phyloP scores from a whole-genome alignment of 2,329 filamentous ascomycete species.

The Juglanconis sp. region DNA sequence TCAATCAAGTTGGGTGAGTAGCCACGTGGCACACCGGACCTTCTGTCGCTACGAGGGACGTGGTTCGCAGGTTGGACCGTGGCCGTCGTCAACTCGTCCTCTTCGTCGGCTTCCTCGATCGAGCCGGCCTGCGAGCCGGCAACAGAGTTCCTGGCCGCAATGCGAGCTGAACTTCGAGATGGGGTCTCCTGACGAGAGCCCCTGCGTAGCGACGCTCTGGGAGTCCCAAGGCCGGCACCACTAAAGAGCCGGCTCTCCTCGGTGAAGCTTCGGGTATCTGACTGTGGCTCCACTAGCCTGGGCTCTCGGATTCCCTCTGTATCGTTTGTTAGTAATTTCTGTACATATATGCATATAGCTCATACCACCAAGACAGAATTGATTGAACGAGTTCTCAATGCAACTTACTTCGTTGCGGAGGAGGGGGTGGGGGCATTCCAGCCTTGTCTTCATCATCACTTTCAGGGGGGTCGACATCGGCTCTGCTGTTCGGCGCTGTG shows the following conservation, averaged over 20 bases:
- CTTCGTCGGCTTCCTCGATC: slow-evolving; percentile 6
- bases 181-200: not conserved
- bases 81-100: not conserved
- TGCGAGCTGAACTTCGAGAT: slow-evolving; percentile 2
- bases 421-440: not conserved
- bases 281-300: slow-evolving; percentile 6
- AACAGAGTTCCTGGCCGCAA: not conserved
- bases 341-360: not conserved
- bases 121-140: not conserved
- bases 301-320: not conserved
- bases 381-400: not conserved
- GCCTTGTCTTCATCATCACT: not conserved
- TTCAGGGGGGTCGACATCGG: too few relatives aligned
- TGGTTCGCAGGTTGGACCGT: not conserved
- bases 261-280: slow-evolving; percentile 22
- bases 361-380: not conserved
- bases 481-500: too few relatives aligned
- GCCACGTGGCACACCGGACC: not conserved
- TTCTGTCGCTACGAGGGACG: not conserved
- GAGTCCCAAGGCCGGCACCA: slow-evolving; percentile 22
- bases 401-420: not conserved
- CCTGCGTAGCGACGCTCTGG: not conserved
- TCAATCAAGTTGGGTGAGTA: not conserved
- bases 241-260: slow-evolving; percentile 25
- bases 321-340: not conserved